These are phyloP conservation scores for Galeopsis tetrahit DNA, from an alignment of 257 asterid genomes.

Conservation along the genomic window DNA sequence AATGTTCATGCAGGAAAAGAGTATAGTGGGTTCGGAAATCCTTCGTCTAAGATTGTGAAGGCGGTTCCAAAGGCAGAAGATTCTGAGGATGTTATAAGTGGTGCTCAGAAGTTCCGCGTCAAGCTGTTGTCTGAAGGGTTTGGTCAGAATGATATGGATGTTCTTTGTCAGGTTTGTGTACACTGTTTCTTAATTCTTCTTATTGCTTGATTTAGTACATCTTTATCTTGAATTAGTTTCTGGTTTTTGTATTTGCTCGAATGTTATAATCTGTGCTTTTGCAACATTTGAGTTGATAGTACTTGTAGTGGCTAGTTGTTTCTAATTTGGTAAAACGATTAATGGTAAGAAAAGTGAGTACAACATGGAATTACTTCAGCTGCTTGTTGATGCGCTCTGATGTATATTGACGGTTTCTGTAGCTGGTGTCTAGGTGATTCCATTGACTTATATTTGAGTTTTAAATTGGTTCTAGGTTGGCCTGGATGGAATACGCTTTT, in stretches of 20 bases:
- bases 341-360: background rate
- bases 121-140: conserved; percentile 77
- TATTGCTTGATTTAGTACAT: background rate
- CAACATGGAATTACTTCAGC: background rate
- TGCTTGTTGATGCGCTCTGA: conserved; percentile 6
- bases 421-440: conserved; percentile 8
- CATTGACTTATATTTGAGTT: background rate
- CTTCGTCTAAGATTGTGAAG: conserved; percentile 56
- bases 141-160: conserved; percentile 80
- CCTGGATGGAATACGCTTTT: conserved; percentile 79
- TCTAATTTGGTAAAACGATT: conserved; percentile 4
- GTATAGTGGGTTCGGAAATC: conserved; percentile 42
- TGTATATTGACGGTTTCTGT: background rate
- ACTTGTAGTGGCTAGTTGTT: conserved; percentile 20
- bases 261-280: conserved; percentile 4
- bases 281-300: conserved; percentile 22
- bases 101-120: conserved; percentile 74
- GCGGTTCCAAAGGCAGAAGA: conserved; percentile 77
- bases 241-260: background rate
- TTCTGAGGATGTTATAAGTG: conserved; percentile 59
- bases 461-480: conserved; percentile 62
- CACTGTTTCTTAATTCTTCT: background rate
- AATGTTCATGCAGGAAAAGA: conserved; percentile 49
- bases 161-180: conserved; percentile 79
- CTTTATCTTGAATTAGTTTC: conserved; percentile 11